Evolutionary conservation across 1,284 basidiomycete species (phyloP).

Genomic region (Trichosporon ovoides): DNA sequence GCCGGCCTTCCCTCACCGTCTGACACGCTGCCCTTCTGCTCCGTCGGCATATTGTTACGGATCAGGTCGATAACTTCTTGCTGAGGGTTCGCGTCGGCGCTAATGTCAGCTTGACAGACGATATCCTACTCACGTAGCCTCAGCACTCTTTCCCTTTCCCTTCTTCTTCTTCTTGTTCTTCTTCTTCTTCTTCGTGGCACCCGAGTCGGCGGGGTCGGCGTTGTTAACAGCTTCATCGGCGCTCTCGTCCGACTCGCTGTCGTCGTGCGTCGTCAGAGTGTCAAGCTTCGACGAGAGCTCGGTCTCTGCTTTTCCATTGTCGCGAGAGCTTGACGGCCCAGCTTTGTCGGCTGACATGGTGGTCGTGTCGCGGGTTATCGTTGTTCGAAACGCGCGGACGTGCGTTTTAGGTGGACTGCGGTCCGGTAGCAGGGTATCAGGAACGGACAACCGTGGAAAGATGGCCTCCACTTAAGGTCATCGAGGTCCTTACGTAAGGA

Average conservation of each 20-base stretch:
- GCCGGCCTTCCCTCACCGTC: conserved; percentile 1
- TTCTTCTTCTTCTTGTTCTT: conserved; percentile 28
- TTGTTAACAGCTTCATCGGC: conserved; percentile 10
- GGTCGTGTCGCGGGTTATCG: neutral
- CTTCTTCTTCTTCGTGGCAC: conserved; percentile 23
- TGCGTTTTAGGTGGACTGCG: neutral
- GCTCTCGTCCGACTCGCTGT: conserved; percentile 10
- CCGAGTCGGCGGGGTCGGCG: conserved; percentile 17
- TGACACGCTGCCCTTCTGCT: conserved; percentile 1
- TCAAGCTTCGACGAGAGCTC: conserved; percentile 14
- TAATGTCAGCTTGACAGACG: neutral
- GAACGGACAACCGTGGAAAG: neutral
- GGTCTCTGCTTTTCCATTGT: neutral
- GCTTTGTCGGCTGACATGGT: conserved; percentile 7
- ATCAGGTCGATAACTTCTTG: conserved; percentile 14
- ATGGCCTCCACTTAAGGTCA: neutral
- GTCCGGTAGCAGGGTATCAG: neutral
- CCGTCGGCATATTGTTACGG: conserved; percentile 13
- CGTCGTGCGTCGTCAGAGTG: conserved; percentile 6
- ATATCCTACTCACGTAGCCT: neutral
- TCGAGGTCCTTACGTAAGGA: neutral
- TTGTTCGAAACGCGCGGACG: neutral
- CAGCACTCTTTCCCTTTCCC: conserved; percentile 40
- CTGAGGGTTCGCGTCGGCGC: conserved; percentile 7
- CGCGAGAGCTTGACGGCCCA: neutral